Percentiles rank a stretch among this genome's conserved stretches.
Conservation (phyloP, 306 rosid species). For the Prosopis cineraria region DNA sequence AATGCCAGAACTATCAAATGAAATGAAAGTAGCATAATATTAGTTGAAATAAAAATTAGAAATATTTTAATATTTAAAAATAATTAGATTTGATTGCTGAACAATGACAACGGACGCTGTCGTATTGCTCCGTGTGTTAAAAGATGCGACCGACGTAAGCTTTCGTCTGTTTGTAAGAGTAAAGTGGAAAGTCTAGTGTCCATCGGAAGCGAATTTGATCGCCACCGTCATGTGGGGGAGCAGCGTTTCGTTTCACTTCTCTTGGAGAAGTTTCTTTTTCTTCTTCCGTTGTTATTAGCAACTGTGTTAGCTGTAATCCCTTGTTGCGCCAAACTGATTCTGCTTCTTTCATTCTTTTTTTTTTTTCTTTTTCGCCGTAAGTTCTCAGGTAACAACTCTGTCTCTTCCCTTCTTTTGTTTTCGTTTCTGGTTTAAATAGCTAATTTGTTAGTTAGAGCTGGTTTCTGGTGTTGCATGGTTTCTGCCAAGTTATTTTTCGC, state of each 20-base stretch:
- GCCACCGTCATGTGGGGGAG: not conserved
- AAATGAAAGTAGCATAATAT: too few species aligned
- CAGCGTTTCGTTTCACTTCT: not conserved
- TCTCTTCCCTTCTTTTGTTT: not conserved
- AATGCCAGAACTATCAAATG: too few species aligned
- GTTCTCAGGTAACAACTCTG: conserved; percentile 24
- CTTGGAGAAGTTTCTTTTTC: not conserved
- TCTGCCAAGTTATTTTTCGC: not conserved
- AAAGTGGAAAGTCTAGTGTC: not conserved
- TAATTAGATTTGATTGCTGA: too few species aligned
- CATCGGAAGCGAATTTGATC: not conserved
- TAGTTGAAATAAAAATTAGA: too few species aligned
- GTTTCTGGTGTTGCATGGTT: not conserved
- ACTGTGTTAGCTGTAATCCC: not conserved
- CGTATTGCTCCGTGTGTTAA: not conserved
- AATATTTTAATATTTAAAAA: too few species aligned
- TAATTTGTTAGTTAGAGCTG: not conserved
- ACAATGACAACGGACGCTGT: not conserved
- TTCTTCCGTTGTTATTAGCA: not conserved
- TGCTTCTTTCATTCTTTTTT: conserved; percentile 14
- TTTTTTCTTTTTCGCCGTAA: not conserved
- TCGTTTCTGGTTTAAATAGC: not conserved
- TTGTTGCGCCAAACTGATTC: conserved; percentile 25
- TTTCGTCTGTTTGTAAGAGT: not conserved
- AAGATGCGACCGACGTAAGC: not conserved